Percentiles rank a stretch among this genome's conserved stretches.
phyloP scores from a whole-genome alignment of 306 rosid genomes.

The Cicer cuneatum region DNA sequence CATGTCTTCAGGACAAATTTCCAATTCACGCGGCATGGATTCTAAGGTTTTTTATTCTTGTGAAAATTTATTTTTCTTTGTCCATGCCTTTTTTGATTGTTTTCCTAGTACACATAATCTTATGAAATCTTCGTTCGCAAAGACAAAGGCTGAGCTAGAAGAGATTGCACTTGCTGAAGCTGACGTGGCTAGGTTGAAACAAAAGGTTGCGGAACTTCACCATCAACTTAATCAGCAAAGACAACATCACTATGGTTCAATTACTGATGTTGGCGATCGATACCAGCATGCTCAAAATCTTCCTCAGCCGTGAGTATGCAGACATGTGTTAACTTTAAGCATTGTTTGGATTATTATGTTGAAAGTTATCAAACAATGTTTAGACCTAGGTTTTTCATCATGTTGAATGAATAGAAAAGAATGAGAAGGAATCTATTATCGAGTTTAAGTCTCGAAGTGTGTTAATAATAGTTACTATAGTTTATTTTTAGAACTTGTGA shows the following conservation, averaged over 20 bases:
- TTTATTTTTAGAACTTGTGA: background rate
- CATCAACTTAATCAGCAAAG: constrained; percentile 97
- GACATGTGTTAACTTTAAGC: constrained; percentile 24
- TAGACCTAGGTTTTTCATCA: background rate
- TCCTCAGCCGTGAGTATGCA: constrained; percentile 84
- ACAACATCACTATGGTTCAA: constrained; percentile 91
- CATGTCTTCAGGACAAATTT: constrained; percentile 91
- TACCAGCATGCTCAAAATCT: constrained; percentile 81
- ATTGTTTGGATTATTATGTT: constrained; percentile 25
- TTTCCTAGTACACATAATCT: constrained; percentile 47
- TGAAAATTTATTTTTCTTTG: constrained; percentile 5
- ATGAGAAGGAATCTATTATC: background rate
- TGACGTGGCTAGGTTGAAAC: constrained; percentile 96
- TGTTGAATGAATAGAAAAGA: background rate
- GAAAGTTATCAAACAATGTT: background rate
- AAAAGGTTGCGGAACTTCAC: constrained; percentile 98
- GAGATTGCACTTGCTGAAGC: constrained; percentile 99
- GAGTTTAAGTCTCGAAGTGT: background rate
- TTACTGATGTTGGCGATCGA: constrained; percentile 84
- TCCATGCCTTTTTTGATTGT: background rate
- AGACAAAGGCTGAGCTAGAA: constrained; percentile 98
- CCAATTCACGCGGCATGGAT: constrained; percentile 92
- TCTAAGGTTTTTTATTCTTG: constrained; percentile 69
- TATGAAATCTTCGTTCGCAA: constrained; percentile 49
- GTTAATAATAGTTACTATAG: background rate